Evolutionary conservation across 2,329 filamentous ascomycete genomes (phyloP), one percentile per base, ranked within the genome.

Genomic region (Achaetomium macrosporum): DNA sequence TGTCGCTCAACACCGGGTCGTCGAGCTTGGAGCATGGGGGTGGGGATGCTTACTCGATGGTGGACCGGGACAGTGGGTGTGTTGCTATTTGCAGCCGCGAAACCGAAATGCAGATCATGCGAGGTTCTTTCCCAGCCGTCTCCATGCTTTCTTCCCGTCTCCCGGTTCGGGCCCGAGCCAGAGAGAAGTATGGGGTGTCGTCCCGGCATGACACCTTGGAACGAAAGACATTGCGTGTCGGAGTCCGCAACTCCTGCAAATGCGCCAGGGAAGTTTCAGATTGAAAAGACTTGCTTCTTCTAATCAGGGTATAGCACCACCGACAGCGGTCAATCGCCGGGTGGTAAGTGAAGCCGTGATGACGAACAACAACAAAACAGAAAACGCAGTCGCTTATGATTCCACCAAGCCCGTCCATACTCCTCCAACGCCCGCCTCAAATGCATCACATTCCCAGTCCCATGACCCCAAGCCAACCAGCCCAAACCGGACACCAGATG

Each of bases 51-150:
- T 45, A 46, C 49, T 46, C 10, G 42, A 15, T 11, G 25, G 35
- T 15, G 29, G 30, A 39, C 42, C 46, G 37, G 49, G 49, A 16
- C 35, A 30, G 30, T 45, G 37, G 42, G 16, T 9, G 16, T 12
- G 49, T 20, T 51, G 37, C 49, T 51, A 51, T 51, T 51, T 51
- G 42, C 29, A 51, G 49, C 42, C 15, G 12, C 15, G 30, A 12
- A n/a, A 35, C 17, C 10, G 19, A 19, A 9, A 7, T 17, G 33
- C 31, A 8, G n/a, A 41, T 51, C 49, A 25, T 31, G 7, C 33
- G 10, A 25, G 25, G 25, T 25, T 25, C 25, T 25, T 25, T 25
- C 4, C 25, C 4, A 25, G 25, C 25, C 25, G 25, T 25, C 25
- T 25, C n/a, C 25, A 25, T 25, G 25, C 25, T 19, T 16, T 40